phyloP scores from a whole-genome alignment of 83 land plant species.

The Picea engelmannii region DNA sequence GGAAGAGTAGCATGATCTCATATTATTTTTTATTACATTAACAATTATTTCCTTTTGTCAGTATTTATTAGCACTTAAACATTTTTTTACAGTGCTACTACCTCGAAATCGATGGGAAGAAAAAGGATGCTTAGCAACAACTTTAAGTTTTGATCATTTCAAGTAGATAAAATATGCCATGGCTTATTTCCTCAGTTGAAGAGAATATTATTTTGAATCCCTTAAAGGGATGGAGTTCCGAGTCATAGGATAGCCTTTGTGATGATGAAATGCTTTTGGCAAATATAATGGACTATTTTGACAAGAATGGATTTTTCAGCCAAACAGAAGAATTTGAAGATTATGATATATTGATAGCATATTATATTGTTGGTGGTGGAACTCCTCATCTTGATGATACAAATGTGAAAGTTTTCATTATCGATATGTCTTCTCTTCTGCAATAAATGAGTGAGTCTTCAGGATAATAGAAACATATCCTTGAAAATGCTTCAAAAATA shows the following conservation, averaged over 20 bases:
- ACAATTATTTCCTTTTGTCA: no score
- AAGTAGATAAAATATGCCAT: neutral
- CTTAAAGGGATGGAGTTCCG: conserved; percentile 42
- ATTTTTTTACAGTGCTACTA: no score
- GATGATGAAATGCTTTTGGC: conserved; percentile 90
- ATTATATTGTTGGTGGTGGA: conserved; percentile 50
- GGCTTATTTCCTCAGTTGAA: neutral
- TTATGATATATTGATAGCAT: conserved; percentile 63
- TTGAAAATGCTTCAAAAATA: neutral
- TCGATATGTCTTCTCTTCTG: no score
- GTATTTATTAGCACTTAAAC: no score
- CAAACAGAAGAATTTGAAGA: conserved; percentile 78
- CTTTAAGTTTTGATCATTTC: neutral
- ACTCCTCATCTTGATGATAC: conserved; percentile 36
- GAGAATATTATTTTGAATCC: conserved; percentile 33
- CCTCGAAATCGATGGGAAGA: no score
- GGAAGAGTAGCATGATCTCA: no score
- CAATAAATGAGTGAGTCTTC: conserved; percentile 10
- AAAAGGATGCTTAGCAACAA: no score
- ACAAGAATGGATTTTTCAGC: conserved; percentile 36
- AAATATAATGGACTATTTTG: conserved; percentile 73
- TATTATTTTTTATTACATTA: no score
- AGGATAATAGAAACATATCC: neutral
- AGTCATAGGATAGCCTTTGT: conserved; percentile 65
- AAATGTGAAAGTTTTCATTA: conserved; percentile 34